A percentile compares a stretch with the other conserved stretches of the same genome.
Evolutionary conservation across 352 stramenopile species (phyloP).

Genomic region (Pythium aquatile): DNA sequence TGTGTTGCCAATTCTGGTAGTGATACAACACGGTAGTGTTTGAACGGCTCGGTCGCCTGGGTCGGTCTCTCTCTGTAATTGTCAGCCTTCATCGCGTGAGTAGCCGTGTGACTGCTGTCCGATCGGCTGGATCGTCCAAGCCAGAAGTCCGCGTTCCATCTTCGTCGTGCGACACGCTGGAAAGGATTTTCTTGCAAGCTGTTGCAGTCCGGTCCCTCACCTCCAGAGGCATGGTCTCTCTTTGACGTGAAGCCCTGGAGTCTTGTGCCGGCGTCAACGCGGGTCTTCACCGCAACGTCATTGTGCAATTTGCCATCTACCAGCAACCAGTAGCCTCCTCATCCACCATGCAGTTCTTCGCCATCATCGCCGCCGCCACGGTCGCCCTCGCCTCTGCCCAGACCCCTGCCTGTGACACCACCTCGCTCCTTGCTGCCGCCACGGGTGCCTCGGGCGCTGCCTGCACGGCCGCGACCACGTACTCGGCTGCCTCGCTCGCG

Average conservation of each 20-base stretch:
- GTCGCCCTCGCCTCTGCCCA: conserved; percentile 17
- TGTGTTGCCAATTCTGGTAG: too few relatives aligned
- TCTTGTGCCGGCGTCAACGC: too few relatives aligned
- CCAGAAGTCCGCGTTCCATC: background rate
- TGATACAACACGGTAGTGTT: too few relatives aligned
- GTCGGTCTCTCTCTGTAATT: background rate
- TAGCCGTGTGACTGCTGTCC: background rate
- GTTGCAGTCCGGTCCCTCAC: background rate
- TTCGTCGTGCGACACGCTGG: background rate
- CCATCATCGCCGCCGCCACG: conserved; percentile 13
- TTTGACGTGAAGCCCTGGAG: too few relatives aligned
- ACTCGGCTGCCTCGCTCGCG: conserved; percentile 5
- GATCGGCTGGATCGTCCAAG: background rate
- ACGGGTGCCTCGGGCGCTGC: background rate
- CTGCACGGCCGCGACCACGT: conserved; percentile 10
- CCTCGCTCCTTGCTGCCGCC: conserved; percentile 3
- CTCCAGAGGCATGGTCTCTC: too few relatives aligned
- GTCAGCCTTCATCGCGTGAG: background rate
- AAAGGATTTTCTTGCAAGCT: background rate
- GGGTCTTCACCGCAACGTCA: background rate
- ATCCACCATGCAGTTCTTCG: conserved; percentile 24
- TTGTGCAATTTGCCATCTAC: conserved; percentile 28
- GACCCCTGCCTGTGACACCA: conserved; percentile 3
- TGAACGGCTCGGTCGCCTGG: too few relatives aligned
- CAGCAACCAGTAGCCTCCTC: conserved; percentile 11